Percentiles rank a stretch among this genome's conserved stretches.
Conservation (phyloP, 2,329 filamentous ascomycete species). For the Fusarium sp. region DNA sequence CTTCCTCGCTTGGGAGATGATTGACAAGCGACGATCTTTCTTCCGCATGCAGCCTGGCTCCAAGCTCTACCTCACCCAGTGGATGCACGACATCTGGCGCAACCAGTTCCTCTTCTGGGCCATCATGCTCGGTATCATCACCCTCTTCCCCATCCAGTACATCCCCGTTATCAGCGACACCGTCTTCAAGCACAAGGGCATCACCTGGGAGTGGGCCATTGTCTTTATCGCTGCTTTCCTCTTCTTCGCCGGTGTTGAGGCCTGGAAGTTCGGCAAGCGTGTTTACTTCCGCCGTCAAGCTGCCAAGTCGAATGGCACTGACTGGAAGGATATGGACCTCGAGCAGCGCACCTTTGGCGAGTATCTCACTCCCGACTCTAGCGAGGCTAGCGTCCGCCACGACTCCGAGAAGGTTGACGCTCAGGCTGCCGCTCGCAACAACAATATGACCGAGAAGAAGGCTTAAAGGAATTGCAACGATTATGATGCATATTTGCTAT, state of each 20-base stretch:
- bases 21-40: slow-evolving; percentile 78
- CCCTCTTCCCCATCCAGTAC: slow-evolving; percentile 67
- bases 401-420: slow-evolving; percentile 45
- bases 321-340: slow-evolving; percentile 56
- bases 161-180: slow-evolving; percentile 70
- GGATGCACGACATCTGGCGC: slow-evolving; percentile 76
- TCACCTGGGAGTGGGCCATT: slow-evolving; percentile 74
- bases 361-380: slow-evolving; percentile 52
- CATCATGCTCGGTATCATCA: slow-evolving; percentile 63
- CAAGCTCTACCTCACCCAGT: slow-evolving; percentile 73
- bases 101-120: slow-evolving; percentile 81
- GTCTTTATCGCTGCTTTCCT: slow-evolving; percentile 66
- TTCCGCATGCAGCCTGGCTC: slow-evolving; percentile 78
- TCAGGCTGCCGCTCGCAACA: slow-evolving; percentile 13
- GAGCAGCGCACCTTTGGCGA: slow-evolving; percentile 58
- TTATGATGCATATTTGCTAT: slow-evolving; percentile 6
- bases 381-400: slow-evolving; percentile 49
- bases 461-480: slow-evolving; percentile 26
- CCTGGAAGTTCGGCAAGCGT: slow-evolving; percentile 71
- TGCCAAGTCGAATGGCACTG: slow-evolving; percentile 42
- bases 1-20: slow-evolving; percentile 84
- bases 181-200: slow-evolving; percentile 72
- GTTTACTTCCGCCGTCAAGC: slow-evolving; percentile 54
- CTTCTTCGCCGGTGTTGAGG: slow-evolving; percentile 71
- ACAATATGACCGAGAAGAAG: slow-evolving; percentile 40